phyloP scores from a whole-genome alignment of 768 basidiomycete genomes.

The Cubamyces sp. region DNA sequence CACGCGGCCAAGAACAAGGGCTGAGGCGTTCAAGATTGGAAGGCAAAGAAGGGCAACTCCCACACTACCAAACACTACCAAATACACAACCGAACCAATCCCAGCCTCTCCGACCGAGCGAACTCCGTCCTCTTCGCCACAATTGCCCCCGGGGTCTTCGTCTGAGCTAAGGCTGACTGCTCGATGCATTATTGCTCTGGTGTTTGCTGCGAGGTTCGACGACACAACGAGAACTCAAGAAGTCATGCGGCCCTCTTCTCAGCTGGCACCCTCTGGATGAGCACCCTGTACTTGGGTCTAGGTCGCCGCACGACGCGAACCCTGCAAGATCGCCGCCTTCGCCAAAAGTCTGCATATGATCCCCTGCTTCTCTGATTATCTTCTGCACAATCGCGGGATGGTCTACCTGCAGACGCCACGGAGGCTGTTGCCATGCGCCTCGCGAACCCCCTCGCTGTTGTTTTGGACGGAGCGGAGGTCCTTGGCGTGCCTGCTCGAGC shows the following conservation, averaged over 20 bases:
- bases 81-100: neutral
- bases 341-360: neutral
- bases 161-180: too few relatives aligned
- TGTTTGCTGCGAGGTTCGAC: too few relatives aligned
- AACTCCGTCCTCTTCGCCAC: too few relatives aligned
- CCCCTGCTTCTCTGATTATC: slow-evolving; percentile 14
- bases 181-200: too few relatives aligned
- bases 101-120: too few relatives aligned
- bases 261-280: too few relatives aligned
- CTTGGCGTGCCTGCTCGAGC: slow-evolving; percentile 1
- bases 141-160: too few relatives aligned
- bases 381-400: neutral
- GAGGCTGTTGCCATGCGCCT: neutral
- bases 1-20: slow-evolving; percentile 13
- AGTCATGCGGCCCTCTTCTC: too few relatives aligned
- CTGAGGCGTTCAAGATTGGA: neutral
- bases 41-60: neutral
- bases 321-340: neutral
- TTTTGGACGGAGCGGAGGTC: neutral
- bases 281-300: neutral
- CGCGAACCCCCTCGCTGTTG: neutral
- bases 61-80: slow-evolving; percentile 14
- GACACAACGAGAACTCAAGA: too few relatives aligned
- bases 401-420: neutral
- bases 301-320: neutral